Base-by-base conservation (phyloP, 2,329 filamentous ascomycete genomes). In the Aspergillus sergii region DNA sequence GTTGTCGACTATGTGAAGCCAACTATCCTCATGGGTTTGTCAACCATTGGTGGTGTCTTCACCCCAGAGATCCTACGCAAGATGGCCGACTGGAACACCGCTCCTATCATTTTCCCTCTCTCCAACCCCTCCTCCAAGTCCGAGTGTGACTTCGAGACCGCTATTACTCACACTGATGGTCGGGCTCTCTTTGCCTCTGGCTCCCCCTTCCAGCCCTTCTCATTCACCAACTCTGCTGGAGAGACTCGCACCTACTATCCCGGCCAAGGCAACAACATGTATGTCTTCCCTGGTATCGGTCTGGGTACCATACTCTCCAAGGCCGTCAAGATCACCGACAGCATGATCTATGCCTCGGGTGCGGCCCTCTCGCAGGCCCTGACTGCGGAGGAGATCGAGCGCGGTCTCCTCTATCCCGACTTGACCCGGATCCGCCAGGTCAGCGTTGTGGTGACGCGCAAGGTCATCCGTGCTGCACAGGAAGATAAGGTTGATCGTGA, bases 61-160 rank as follows among this genome's bases (percentile, higher is more conserved):
- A 97, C 92, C 69, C 92, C 95, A 74, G 86, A 91, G 21, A 90
- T 97, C 64, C 85, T 99, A 64, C 87, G 89, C 66, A 84, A 84
- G 73, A 84, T 85, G 82, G 81, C 77, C 26, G 75, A 80, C 63
- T 83, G 88, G 69, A 93, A 93, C 78, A 88, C 93, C 66, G 85
- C 88, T 67, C 94, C 95, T 66, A 94, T 96, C 75, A 90, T 97
- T 73, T 98, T 99, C 88, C 94, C 94, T 60, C 89, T 99, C 50
- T 96, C 92, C 80, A 98, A 99, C 83, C 95, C 95, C 57, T 89
- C 94, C 58, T 94, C 91, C 81, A 97, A 98, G 84, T 96, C 94
- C 10, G 95, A 99, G 82, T 98, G 95, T 83, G 97, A 93, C 19
- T 98, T 96, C 73, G 94, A 97, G 84, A 91, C 95, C 75, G 95